These are phyloP conservation scores for Daldinia eschscholtzii DNA, from an alignment of 2,329 filamentous ascomycete genomes.

Conservation along the genomic window DNA sequence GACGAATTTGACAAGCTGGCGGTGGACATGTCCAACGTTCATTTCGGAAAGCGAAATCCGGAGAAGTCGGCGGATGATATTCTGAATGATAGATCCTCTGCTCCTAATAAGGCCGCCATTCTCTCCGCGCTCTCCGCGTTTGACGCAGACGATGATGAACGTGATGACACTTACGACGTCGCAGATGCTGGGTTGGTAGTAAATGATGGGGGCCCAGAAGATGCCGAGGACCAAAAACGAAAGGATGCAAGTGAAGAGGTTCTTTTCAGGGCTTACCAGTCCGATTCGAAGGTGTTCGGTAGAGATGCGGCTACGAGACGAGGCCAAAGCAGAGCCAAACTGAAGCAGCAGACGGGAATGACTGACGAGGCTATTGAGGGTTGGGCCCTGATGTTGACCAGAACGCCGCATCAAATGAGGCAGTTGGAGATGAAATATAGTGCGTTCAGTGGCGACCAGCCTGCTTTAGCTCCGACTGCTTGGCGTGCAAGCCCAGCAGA, in stretches of 20 bases:
- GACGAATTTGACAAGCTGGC: constrained; percentile 82
- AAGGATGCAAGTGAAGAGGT: constrained; percentile 73
- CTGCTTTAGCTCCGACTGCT: constrained; percentile 72
- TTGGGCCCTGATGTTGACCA: constrained; percentile 87
- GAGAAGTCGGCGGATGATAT: constrained; percentile 77
- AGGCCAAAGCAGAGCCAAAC: constrained; percentile 68
- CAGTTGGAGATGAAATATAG: constrained; percentile 78
- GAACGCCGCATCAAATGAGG: constrained; percentile 76
- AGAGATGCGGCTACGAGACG: constrained; percentile 79
- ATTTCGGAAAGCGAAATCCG: constrained; percentile 79
- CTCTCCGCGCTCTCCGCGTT: constrained; percentile 89
- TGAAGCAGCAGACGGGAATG: constrained; percentile 86
- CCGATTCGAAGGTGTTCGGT: constrained; percentile 74
- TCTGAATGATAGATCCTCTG: constrained; percentile 72
- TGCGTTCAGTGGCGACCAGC: constrained; percentile 75
- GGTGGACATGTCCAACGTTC: constrained; percentile 75
- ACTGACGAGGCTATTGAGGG: constrained; percentile 95
- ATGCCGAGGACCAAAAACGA: constrained; percentile 59
- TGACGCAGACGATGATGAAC: constrained; percentile 94
- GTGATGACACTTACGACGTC: constrained; percentile 95
- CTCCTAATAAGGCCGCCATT: constrained; percentile 85
- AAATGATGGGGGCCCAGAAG: constrained; percentile 73
- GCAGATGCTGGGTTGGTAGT: constrained; percentile 92
- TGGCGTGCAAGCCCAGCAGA: constrained; percentile 69
- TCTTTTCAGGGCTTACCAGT: constrained; percentile 79